phyloP scores from a whole-genome alignment of 257 asterid genomes.

The Solanum gandarillasii region DNA sequence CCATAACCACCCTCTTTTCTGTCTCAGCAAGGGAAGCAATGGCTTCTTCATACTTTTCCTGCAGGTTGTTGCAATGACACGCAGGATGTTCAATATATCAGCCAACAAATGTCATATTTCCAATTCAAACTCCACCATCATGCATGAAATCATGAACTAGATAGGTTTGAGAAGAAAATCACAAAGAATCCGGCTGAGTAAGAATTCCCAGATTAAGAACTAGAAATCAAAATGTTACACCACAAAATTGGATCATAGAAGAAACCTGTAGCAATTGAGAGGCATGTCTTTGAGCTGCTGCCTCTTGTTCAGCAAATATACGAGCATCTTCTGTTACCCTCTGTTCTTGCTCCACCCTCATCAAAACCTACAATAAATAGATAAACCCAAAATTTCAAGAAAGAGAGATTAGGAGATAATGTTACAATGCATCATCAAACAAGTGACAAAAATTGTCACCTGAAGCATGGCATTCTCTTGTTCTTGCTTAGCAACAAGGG shows the following conservation, averaged over 20 bases:
- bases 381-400: background rate
- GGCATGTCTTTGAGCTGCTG: conserved; percentile 88
- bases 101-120: background rate
- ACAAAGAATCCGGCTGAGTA: background rate
- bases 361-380: conserved; percentile 48
- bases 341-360: conserved; percentile 99
- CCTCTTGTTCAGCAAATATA: conserved; percentile 94
- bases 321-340: conserved; percentile 98
- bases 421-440: background rate
- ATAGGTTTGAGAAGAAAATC: background rate
- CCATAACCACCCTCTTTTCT: conserved; percentile 90
- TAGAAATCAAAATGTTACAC: background rate
- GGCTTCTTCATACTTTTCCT: conserved; percentile 93
- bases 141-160: background rate
- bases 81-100: background rate
- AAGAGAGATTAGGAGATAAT: background rate
- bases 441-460: conserved; percentile 26
- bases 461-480: conserved; percentile 98
- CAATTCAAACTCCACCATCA: background rate
- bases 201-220: background rate
- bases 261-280: conserved; percentile 86
- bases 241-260: background rate
- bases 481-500: conserved; percentile 83
- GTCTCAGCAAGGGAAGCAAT: conserved; percentile 59
- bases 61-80: background rate